A percentile compares a stretch with the other conserved stretches of the same genome.
phyloP scores from a whole-genome alignment of 305 asterid species.

The Fraxinus ornus region DNA sequence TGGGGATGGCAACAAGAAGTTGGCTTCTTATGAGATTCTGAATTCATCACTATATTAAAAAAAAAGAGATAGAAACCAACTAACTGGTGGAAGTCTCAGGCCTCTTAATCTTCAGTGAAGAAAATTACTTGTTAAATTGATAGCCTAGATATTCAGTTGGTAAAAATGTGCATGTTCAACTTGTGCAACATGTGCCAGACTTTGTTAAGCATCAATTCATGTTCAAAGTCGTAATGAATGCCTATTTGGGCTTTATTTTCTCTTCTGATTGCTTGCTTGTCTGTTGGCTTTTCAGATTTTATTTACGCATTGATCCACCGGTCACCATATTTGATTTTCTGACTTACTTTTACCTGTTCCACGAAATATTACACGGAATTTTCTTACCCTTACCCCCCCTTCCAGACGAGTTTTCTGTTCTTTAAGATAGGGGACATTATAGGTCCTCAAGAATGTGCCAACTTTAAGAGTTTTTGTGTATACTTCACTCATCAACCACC shows the following conservation, averaged over 20 bases:
- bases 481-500: not conserved
- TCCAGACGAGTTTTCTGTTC: not conserved
- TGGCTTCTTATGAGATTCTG: not conserved
- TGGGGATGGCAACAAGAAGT: not conserved
- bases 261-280: constrained; percentile 8
- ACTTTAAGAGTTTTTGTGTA: not conserved
- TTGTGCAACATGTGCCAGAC: not conserved
- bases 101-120: not conserved
- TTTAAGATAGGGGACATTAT: not conserved
- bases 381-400: not conserved
- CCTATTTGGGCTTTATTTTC: not conserved
- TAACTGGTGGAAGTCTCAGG: constrained; percentile 13
- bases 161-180: not conserved
- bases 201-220: constrained; percentile 3
- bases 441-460: not conserved
- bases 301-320: not conserved
- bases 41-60: not conserved
- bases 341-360: not conserved
- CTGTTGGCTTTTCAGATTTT: not conserved
- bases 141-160: not conserved
- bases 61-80: not conserved
- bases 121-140: not conserved
- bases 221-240: not conserved
- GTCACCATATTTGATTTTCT: constrained; percentile 3
- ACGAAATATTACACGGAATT: constrained; percentile 9